A percentile compares a stretch with the other conserved stretches of the same genome.
phyloP scores from a whole-genome alignment of 192 early-diverging fungal species.

The Backusella westeae region DNA sequence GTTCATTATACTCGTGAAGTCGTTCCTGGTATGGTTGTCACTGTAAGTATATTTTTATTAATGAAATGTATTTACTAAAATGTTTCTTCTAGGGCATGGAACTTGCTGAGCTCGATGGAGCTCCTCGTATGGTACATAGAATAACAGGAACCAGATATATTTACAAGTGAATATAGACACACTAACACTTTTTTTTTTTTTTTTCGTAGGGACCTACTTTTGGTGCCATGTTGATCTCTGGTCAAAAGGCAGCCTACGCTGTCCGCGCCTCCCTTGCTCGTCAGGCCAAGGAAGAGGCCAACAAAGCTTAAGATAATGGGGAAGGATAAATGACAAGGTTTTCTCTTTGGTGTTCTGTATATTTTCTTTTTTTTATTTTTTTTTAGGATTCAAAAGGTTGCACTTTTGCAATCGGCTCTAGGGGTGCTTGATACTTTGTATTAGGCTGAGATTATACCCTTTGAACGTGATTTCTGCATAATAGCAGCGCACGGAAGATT shows the following conservation, averaged over 20 bases:
- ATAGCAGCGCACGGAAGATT: slow-evolving; percentile 29
- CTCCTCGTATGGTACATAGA: slow-evolving; percentile 60
- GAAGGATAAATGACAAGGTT: neutral
- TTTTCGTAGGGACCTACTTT: slow-evolving; percentile 43
- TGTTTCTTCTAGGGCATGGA: slow-evolving; percentile 57
- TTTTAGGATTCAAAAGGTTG: neutral
- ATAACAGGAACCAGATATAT: neutral
- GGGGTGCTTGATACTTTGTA: slow-evolving; percentile 46
- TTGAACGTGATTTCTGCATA: slow-evolving; percentile 29
- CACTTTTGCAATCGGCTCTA: slow-evolving; percentile 33
- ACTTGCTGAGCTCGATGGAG: slow-evolving; percentile 66
- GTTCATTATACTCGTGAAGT: slow-evolving; percentile 66
- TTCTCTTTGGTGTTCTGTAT: slow-evolving; percentile 13
- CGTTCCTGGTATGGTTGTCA: slow-evolving; percentile 66
- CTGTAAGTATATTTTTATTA: slow-evolving; percentile 14
- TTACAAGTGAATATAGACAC: neutral
- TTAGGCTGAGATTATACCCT: slow-evolving; percentile 31
- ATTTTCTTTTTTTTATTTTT: slow-evolving; percentile 7
- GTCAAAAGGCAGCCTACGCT: slow-evolving; percentile 66
- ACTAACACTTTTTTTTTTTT: slow-evolving; percentile 4
- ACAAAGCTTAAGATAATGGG: neutral
- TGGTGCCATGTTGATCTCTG: slow-evolving; percentile 65
- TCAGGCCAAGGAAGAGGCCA: slow-evolving; percentile 20
- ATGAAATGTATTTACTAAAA: slow-evolving; percentile 15
- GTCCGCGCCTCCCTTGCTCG: slow-evolving; percentile 49